Base-by-base conservation (phyloP, 2,329 filamentous ascomycete species). In the Aspergillus sp. region DNA sequence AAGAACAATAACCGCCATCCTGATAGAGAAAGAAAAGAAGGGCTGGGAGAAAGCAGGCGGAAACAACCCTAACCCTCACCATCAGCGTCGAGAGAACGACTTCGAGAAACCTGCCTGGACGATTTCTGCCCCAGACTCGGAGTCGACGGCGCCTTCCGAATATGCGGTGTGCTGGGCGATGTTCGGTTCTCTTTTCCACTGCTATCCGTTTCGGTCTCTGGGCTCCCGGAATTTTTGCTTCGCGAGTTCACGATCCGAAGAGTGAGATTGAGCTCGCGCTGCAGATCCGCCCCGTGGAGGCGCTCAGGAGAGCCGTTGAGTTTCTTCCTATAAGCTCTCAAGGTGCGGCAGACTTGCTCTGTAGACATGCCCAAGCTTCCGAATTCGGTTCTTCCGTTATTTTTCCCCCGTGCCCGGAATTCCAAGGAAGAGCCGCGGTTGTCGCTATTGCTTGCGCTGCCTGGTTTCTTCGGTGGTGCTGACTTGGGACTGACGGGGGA, bases 281-380 rank as follows among this genome's bases (percentile, higher is more conserved):
- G 72, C 2, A 80, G 57, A 33, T 77, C 74, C 31, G 63, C 64
- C 1, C 69, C 60, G 25, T 72, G 65, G 15, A 75, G 52, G 8
- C 53, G 55, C 14, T 74, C 69, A 1, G 52, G 61, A 16, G 63
- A 65, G 4, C 61, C 61, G 12, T 65, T 61, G 2, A 78, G 61
- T 37, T 74, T 74, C 49, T 75, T 77, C 12, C 74, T 64, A 45
- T 77, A 80, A 0, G 69, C 66, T 28, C 69, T 67, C 3, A 80
- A 57, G 5, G 69, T 71, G 24, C 72, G 67, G 47, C 69, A 72
- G 2, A 78, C 57, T 35, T 72, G 69, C 37, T 78, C 74, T 0
- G 72, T 78, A 2, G 69, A 68, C 40, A 61, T 60, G 7, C 66
- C 62, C 8, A 74, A 41, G 22, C 62, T 67, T 15, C 67, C 66